Evolutionary conservation across 2,329 filamentous ascomycete genomes (phyloP), one percentile per base, ranked within the genome.

Genomic region (Fusarium tjaetaba): DNA sequence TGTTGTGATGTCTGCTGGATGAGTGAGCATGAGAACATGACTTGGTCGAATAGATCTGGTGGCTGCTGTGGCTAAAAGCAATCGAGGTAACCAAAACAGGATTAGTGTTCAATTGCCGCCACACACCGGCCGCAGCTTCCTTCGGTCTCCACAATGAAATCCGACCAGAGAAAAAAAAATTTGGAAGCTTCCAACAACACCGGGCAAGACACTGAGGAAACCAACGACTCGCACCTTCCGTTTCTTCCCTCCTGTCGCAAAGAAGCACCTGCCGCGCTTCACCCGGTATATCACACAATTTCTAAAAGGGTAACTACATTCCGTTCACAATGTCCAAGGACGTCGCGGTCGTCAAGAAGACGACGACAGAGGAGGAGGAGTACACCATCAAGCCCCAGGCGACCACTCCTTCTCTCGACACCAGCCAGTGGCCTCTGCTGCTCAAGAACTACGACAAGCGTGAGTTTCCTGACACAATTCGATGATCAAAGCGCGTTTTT

Each of bases 371-470:
- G 81, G 91, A 93, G 81, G 89, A 90, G 79, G 93, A 96, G 80
- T 94, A 94, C 83, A 89, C 89, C 83, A 98, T 99, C 87, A 97
- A 98, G 91, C 96, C 96, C 64, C 92, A 97, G 88, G 91, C 93
- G 79, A 87, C 89, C 76, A 91, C 92, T 79, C 93, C 95, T 76
- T 86, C 90, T 69, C 88, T 97, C 79, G 92, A 97, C 85, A 97
- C 94, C 78, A 95, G 92, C 87, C 89, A 91, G 83, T 98, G 95
- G 94, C 96, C 96, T 79, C 88, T 98, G 80, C 89, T 98, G 79
- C 89, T 98, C 81, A 97, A 97, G 88, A 97, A 98, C 87, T 98
- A 97, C 86, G 93, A 95, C 84, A 94, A 95, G 82, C 88, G 94
- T 96, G 89, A 82, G 92, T 88, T 56, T 63, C 41, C 28, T 30